A percentile compares a stretch with the other conserved stretches of the same genome.
Evolutionary conservation across 495 filamentous ascomycete species (phyloP).

Genomic region (Penicillium cinerascens): DNA sequence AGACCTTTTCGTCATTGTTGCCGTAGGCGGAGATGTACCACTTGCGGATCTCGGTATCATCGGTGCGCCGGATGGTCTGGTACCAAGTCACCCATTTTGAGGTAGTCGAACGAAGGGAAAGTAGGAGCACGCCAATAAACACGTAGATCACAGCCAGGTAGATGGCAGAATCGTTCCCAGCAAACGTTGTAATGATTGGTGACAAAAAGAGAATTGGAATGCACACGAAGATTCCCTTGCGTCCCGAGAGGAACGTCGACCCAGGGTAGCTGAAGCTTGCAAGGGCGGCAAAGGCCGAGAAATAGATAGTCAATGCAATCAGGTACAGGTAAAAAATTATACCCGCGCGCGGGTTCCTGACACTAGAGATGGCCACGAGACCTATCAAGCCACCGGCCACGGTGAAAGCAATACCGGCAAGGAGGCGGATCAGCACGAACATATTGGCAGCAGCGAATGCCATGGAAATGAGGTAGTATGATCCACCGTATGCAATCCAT

Average conservation of each 20-base stretch:
- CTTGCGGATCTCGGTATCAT: slow-evolving; percentile 46
- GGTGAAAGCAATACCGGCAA: slow-evolving; percentile 56
- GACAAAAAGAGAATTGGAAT: slow-evolving; percentile 48
- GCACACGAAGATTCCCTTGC: slow-evolving; percentile 41
- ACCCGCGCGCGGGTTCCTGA: slow-evolving; percentile 36
- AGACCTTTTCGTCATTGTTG: slow-evolving; percentile 33
- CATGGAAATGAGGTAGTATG: slow-evolving; percentile 58
- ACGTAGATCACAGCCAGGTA: slow-evolving; percentile 47
- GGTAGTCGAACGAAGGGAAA: slow-evolving; percentile 43
- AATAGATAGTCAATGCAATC: slow-evolving; percentile 47
- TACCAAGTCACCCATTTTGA: slow-evolving; percentile 54
- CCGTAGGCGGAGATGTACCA: slow-evolving; percentile 44
- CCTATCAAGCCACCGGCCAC: slow-evolving; percentile 45
- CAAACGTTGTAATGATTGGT: slow-evolving; percentile 44
- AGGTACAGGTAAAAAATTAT: slow-evolving; percentile 51
- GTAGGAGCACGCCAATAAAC: slow-evolving; percentile 41
- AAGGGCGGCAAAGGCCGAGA: slow-evolving; percentile 48
- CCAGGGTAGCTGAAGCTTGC: slow-evolving; percentile 57
- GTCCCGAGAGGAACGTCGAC: slow-evolving; percentile 48
- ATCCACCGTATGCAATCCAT: slow-evolving; percentile 56
- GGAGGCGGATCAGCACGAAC: slow-evolving; percentile 55
- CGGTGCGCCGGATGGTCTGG: slow-evolving; percentile 41
- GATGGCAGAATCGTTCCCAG: slow-evolving; percentile 44
- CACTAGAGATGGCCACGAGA: slow-evolving; percentile 44
- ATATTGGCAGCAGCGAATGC: slow-evolving; percentile 59